Conservation (phyloP, 2,329 filamentous ascomycete species). For the Epicoccum sorghinum region DNA sequence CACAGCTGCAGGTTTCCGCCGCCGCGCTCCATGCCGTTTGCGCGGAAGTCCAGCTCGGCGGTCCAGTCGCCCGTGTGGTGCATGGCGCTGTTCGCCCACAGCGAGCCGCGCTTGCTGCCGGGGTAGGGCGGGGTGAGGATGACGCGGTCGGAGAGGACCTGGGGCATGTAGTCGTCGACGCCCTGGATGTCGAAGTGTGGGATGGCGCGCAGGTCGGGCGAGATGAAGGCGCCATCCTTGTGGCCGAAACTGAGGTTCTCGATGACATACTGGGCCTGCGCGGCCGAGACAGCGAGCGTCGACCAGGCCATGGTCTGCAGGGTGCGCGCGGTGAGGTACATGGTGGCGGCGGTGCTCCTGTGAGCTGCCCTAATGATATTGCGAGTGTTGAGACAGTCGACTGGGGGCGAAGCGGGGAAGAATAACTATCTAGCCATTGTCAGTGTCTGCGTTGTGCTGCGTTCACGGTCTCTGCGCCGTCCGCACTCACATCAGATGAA, state of each 20-base stretch:
- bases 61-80: constrained; percentile 75
- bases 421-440: background rate
- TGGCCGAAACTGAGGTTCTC: constrained; percentile 81
- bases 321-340: constrained; percentile 42
- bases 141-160: constrained; percentile 82
- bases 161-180: constrained; percentile 62
- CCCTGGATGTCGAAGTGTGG: constrained; percentile 61
- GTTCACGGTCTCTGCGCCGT: background rate
- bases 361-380: background rate
- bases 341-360: constrained; percentile 25
- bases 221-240: constrained; percentile 67
- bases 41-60: constrained; percentile 85
- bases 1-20: constrained; percentile 93
- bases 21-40: constrained; percentile 81
- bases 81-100: constrained; percentile 73
- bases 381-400: background rate
- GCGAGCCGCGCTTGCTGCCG: constrained; percentile 80
- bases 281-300: constrained; percentile 56
- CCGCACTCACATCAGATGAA: constrained; percentile 7
- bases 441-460: background rate
- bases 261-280: constrained; percentile 69
- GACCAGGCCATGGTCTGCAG: constrained; percentile 52
- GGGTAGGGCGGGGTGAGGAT: constrained; percentile 89
- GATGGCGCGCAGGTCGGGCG: constrained; percentile 62
- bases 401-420: background rate